phyloP scores from a whole-genome alignment of 257 asterid species.

The Nicotiana sylvestris region DNA sequence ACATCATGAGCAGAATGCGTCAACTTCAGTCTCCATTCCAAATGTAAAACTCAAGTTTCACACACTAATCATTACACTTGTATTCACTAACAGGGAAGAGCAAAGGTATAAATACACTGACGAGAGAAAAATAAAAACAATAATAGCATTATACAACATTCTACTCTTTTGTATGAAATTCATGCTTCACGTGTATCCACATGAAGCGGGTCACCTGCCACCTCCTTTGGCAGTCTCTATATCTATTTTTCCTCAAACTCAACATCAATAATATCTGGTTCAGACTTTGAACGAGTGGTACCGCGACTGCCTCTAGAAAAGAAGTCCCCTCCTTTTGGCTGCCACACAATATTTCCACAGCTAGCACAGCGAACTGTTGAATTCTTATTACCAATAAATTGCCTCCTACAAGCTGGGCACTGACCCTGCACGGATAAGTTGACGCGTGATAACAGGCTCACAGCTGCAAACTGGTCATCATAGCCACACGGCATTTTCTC shows the following conservation, averaged over 20 bases:
- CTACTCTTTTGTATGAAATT: background rate
- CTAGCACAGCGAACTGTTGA: conserved; percentile 78
- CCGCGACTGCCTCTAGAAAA: conserved; percentile 64
- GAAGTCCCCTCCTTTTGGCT: conserved; percentile 65
- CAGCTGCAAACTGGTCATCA: background rate
- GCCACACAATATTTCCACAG: conserved; percentile 95
- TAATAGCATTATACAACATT: background rate
- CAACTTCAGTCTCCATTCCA: background rate
- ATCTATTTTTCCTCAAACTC: conserved; percentile 89
- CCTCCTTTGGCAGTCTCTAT: conserved; percentile 10
- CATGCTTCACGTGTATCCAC: no score
- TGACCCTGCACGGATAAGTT: conserved; percentile 57
- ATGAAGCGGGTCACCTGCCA: background rate
- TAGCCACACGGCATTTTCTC: background rate
- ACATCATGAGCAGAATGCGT: background rate
- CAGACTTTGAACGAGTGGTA: conserved; percentile 54
- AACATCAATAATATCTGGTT: conserved; percentile 80
- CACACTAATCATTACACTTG: background rate
- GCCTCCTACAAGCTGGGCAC: conserved; percentile 91
- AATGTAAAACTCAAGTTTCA: background rate
- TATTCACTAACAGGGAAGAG: background rate
- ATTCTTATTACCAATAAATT: conserved; percentile 75
- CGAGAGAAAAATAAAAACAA: background rate
- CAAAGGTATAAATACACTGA: background rate
- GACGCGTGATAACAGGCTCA: background rate